phyloP scores from a whole-genome alignment of 441 rosid genomes.

The Bocquillonia castaneifolia region DNA sequence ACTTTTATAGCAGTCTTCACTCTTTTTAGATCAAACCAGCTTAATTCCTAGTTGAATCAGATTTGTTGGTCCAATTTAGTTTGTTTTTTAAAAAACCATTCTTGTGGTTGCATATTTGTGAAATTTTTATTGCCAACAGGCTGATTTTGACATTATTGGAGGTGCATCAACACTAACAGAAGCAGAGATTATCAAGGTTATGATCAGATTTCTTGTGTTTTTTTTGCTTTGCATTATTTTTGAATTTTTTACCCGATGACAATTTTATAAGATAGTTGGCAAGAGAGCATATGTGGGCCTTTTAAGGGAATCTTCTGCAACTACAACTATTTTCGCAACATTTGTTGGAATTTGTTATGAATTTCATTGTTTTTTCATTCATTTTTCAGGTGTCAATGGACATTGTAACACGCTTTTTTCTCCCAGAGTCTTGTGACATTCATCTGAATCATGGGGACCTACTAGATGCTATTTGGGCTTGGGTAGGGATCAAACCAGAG shows the following conservation, averaged over 20 bases:
- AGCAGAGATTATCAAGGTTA: slow-evolving; percentile 90
- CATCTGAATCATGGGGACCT: slow-evolving; percentile 91
- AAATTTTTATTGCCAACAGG: slow-evolving; percentile 43
- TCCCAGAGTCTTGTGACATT: slow-evolving; percentile 63
- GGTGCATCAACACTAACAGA: slow-evolving; percentile 84
- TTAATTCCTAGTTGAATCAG: too few relatives aligned
- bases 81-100: too few relatives aligned
- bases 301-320: too few relatives aligned
- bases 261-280: too few relatives aligned
- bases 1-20: too few relatives aligned
- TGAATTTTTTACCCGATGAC: too few relatives aligned
- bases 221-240: slow-evolving; percentile 6
- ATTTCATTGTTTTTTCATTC: slow-evolving; percentile 13
- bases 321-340: neutral
- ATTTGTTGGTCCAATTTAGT: too few relatives aligned
- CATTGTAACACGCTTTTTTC: slow-evolving; percentile 54
- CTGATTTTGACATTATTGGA: slow-evolving; percentile 91
- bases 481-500: slow-evolving; percentile 87
- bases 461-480: slow-evolving; percentile 89
- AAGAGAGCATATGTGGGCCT: too few relatives aligned
- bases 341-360: neutral
- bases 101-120: too few relatives aligned
- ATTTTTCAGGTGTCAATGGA: slow-evolving; percentile 68
- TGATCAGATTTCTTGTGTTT: slow-evolving; percentile 1
- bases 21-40: too few relatives aligned